Base-by-base conservation (phyloP, 768 basidiomycete genomes). In the Leccinum subgranulosum region DNA sequence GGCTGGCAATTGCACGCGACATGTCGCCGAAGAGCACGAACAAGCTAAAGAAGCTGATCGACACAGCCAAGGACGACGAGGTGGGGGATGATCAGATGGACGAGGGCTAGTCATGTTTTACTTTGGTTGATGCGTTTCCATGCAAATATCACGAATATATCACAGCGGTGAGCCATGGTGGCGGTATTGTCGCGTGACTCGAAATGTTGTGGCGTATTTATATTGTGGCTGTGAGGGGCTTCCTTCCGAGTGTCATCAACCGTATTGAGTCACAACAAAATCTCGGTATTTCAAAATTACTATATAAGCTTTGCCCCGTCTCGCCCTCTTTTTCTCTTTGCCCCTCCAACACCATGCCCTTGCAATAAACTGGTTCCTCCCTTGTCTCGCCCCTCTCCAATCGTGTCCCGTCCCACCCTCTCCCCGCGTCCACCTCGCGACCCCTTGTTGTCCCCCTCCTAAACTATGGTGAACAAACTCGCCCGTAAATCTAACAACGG, bases 1-100 rank as follows among this genome's bases (percentile, higher is more conserved):
- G 87, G 74, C 88, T 99, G 60, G 92, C 94, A 29, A 80, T 88
- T 39, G 97, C 94, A 63, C 86, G 94, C 60, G 97, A 99, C 70
- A 83, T 98, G 57, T 90, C 96, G 48, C 96, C 97, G 43, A 93
- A 96, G 76, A 90, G 90, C 69, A 75, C 86, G 59, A 83, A 81
- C 54, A 94, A 93, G 81, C 86, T 90, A 67, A 88, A 84, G 77
- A 90, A 85, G 71, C 77, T 92, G 61, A 78, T 88, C 67, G 88
- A 84, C 59, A 89, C 85, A 25, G 79, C 79, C 60, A 82, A 79
- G 72, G 88, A 90, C 63, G 84, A 79, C 39, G 74, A 80, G 39
- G 71, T 60, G 23, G 80, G 75, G 47, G 84, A 84, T 56, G 85
- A 86, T 51, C 75, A 79, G 65, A 90, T 90, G 89, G 90, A 90